Conservation (phyloP, 2,329 filamentous ascomycete genomes). For the Penicillium vulpinum region DNA sequence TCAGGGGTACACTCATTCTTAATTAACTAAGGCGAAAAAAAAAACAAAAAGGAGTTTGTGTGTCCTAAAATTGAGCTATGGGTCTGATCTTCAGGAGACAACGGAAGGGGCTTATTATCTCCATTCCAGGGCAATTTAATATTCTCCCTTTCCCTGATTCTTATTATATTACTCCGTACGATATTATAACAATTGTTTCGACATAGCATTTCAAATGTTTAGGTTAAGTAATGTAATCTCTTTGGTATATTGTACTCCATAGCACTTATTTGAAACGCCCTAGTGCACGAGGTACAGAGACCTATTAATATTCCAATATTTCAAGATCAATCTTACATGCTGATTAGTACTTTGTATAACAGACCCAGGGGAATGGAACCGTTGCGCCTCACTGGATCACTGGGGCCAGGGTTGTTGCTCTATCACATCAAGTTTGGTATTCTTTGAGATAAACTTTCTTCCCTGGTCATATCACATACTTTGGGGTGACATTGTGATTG, state of each 20-base stretch:
- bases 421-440: not conserved
- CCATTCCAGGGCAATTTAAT: constrained; percentile 14
- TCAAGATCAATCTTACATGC: not conserved
- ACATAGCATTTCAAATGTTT: not conserved
- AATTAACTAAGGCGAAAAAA: not conserved
- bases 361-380: constrained; percentile 23
- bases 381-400: constrained; percentile 21
- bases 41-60: not conserved
- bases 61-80: not conserved
- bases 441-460: not conserved
- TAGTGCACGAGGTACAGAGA: too few species aligned
- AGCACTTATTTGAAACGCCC: not conserved
- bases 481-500: not conserved
- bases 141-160: constrained; percentile 3
- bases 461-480: not conserved
- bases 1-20: constrained; percentile 3
- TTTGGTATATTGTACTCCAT: too few species aligned
- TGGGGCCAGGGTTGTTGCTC: not conserved
- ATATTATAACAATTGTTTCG: not conserved
- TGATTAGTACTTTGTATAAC: too few species aligned
- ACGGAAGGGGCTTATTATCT: constrained; percentile 17
- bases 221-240: not conserved
- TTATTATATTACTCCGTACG: not conserved
- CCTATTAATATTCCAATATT: not conserved
- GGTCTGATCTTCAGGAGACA: constrained; percentile 32